phyloP scores from a whole-genome alignment of 2,329 filamentous ascomycete species.

The Pestalotiopsis sp. region DNA sequence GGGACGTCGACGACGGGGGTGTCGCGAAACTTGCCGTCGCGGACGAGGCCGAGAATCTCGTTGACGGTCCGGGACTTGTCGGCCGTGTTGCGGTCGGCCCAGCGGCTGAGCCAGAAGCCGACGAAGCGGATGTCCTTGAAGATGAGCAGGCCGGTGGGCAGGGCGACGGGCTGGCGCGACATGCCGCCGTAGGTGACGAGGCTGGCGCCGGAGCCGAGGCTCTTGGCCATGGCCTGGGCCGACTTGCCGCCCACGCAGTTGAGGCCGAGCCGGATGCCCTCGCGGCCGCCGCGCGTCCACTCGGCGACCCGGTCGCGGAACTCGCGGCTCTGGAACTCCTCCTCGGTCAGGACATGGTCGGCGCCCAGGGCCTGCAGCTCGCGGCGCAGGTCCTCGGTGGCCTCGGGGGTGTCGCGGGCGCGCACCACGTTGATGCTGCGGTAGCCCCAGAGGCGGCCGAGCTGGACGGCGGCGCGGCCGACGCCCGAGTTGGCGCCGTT shows the following conservation, averaged over 20 bases:
- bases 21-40: constrained; percentile 78
- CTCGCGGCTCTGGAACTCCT: constrained; percentile 56
- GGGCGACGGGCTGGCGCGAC: constrained; percentile 80
- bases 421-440: constrained; percentile 90
- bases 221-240: constrained; percentile 77
- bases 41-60: constrained; percentile 77
- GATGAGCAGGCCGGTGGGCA: constrained; percentile 85
- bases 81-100: constrained; percentile 75
- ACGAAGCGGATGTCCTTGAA: constrained; percentile 90
- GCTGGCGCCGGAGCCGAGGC: constrained; percentile 68
- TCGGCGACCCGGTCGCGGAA: constrained; percentile 65
- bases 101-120: constrained; percentile 93
- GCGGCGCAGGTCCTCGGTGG: constrained; percentile 61
- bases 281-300: constrained; percentile 71
- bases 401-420: constrained; percentile 65
- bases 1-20: constrained; percentile 79
- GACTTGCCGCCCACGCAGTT: constrained; percentile 95
- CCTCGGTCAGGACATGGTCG: constrained; percentile 58
- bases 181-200: constrained; percentile 96
- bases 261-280: constrained; percentile 75
- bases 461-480: constrained; percentile 86
- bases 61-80: constrained; percentile 81
- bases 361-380: constrained; percentile 60
- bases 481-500: constrained; percentile 97
- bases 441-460: constrained; percentile 83